Percentiles rank a stretch among this genome's conserved stretches.
Evolutionary conservation across 331 rosid genomes (phyloP).

Genomic region (Pyrus hybrid): DNA sequence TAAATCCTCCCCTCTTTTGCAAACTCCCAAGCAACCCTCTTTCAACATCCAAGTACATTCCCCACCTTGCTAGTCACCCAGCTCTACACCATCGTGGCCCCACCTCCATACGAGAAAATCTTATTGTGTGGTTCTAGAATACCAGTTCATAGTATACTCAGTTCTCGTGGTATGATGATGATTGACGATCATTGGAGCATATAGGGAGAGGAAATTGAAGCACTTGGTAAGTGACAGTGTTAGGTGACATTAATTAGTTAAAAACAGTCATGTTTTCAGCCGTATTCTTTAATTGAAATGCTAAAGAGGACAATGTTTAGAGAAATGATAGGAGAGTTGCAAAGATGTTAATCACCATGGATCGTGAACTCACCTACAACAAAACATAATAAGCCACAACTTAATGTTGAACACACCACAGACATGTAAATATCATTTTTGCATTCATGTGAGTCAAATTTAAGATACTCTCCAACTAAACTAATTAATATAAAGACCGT

Average conservation of each 20-base stretch:
- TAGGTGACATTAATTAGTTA: not conserved
- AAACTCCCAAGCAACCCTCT: slow-evolving; percentile 40
- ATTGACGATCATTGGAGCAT: no score
- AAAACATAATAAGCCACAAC: no score
- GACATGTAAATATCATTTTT: no score
- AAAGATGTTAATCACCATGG: no score
- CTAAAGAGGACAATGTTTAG: not conserved
- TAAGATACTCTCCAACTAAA: no score
- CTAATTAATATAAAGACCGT: no score
- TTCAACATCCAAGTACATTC: slow-evolving; percentile 14
- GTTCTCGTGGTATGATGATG: not conserved
- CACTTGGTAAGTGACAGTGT: not conserved
- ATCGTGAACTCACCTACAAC: not conserved
- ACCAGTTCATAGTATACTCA: not conserved
- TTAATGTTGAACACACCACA: not conserved
- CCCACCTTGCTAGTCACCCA: slow-evolving; percentile 19
- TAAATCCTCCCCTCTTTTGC: slow-evolving; percentile 48
- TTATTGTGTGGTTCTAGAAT: not conserved
- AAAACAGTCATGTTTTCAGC: not conserved
- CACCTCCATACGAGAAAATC: not conserved
- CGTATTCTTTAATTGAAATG: not conserved
- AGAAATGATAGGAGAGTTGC: not conserved
- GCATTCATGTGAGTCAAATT: not conserved
- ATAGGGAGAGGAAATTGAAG: not conserved
- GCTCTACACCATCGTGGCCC: not conserved